Conservation (phyloP, 768 basidiomycete genomes). For the Phanerochaete carnosa region DNA sequence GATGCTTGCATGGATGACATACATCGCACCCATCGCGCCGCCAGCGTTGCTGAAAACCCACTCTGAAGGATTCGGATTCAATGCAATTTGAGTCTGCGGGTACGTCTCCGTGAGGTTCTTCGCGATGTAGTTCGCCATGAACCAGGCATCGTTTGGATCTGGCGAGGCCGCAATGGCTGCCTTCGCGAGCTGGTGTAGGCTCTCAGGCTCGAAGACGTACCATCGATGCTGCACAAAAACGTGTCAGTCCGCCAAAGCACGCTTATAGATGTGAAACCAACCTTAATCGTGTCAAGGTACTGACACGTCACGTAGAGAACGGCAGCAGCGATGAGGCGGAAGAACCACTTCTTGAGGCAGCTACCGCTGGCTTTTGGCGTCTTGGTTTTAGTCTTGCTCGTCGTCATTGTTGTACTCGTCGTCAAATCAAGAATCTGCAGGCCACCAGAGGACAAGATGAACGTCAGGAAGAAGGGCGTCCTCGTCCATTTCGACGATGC, state of each 20-base stretch:
- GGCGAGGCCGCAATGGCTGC: conserved; percentile 62
- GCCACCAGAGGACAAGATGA: background rate
- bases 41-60: conserved; percentile 99
- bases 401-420: background rate
- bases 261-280: conserved; percentile 21
- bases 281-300: conserved; percentile 65
- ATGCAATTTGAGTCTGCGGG: conserved; percentile 52
- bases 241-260: background rate
- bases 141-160: conserved; percentile 54
- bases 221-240: conserved; percentile 60
- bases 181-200: conserved; percentile 70
- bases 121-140: conserved; percentile 81
- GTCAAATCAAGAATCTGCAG: background rate
- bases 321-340: conserved; percentile 24
- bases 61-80: conserved; percentile 59
- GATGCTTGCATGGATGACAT: conserved; percentile 92
- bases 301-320: conserved; percentile 35
- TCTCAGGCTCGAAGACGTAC: conserved; percentile 79
- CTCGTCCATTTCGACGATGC: background rate
- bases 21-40: conserved; percentile 98
- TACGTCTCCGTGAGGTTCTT: conserved; percentile 74
- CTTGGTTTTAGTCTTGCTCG: conserved; percentile 8
- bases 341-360: conserved; percentile 31
- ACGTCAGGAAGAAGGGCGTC: background rate
- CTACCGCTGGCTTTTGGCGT: background rate